Evolutionary conservation across 331 rosid species (phyloP).

Genomic region (Prunus yedoensis): DNA sequence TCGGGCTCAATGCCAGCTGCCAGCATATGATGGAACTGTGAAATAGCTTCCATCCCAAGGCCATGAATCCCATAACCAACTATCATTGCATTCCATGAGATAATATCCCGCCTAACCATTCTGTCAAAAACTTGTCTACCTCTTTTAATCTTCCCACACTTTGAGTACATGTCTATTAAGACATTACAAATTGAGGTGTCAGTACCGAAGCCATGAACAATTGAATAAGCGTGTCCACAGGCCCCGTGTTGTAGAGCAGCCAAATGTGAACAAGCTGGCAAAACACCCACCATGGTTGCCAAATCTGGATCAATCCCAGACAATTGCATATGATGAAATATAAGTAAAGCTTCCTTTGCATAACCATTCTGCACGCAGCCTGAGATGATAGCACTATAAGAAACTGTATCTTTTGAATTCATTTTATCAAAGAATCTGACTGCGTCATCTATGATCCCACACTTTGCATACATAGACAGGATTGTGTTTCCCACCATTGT

Average conservation of each 20-base stretch:
- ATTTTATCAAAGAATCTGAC: constrained; percentile 40
- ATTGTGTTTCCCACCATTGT: constrained; percentile 59
- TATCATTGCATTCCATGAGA: constrained; percentile 71
- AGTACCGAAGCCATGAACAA: constrained; percentile 45
- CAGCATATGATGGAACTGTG: constrained; percentile 38
- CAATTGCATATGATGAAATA: constrained; percentile 58
- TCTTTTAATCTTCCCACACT: constrained; percentile 58
- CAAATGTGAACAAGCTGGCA: constrained; percentile 75
- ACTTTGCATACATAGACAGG: constrained; percentile 67
- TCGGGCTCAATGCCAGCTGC: constrained; percentile 46
- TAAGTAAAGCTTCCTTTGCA: constrained; percentile 52
- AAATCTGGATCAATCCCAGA: constrained; percentile 41
- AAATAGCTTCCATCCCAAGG: constrained; percentile 50
- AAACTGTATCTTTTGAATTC: constrained; percentile 54
- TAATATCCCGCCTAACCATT: constrained; percentile 46
- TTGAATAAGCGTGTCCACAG: constrained; percentile 57
- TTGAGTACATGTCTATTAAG: constrained; percentile 67
- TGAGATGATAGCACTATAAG: constrained; percentile 59
- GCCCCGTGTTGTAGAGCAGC: constrained; percentile 65
- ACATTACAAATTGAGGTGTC: constrained; percentile 59
- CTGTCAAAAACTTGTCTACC: constrained; percentile 49
- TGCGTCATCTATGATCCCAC: constrained; percentile 53
- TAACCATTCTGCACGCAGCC: constrained; percentile 71
- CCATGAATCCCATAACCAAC: constrained; percentile 72
- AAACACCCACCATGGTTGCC: constrained; percentile 53